A percentile compares a stretch with the other conserved stretches of the same genome.
Conservation (phyloP, 1,139 yeast species). For the Taphrina sp. region DNA sequence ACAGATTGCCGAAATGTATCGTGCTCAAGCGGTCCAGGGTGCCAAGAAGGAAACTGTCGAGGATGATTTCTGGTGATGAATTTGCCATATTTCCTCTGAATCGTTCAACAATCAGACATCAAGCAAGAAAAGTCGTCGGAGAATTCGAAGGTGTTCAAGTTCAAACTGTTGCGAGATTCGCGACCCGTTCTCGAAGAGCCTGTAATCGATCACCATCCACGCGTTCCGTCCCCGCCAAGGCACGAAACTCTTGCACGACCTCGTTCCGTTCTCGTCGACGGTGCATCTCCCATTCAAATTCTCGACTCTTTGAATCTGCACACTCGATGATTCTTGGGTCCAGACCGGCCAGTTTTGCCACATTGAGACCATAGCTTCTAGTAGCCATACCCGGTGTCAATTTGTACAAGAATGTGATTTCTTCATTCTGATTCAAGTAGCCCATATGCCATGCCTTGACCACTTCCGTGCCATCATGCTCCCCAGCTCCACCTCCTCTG, state of each 20-base stretch:
- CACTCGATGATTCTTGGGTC: constrained; percentile 41
- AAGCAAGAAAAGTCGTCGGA: too few relatives aligned
- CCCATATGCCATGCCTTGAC: constrained; percentile 76
- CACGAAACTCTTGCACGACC: background rate
- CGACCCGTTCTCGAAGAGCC: background rate
- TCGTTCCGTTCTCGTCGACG: constrained; percentile 3
- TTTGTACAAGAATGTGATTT: constrained; percentile 41
- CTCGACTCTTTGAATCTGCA: constrained; percentile 40
- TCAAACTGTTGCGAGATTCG: background rate
- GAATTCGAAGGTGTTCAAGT: too few relatives aligned
- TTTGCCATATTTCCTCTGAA: too few relatives aligned
- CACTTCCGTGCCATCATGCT: constrained; percentile 31
- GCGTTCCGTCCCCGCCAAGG: background rate
- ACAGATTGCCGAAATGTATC: constrained; percentile 80
- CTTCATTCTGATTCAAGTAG: constrained; percentile 50
- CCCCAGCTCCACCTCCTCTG: too few relatives aligned
- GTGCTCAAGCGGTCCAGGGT: constrained; percentile 30
- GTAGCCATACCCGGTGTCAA: constrained; percentile 44
- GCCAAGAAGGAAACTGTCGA: constrained; percentile 18
- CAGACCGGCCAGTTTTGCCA: constrained; percentile 45
- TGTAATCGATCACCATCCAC: background rate
- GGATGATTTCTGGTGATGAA: constrained; percentile 16
- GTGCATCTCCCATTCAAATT: constrained; percentile 36
- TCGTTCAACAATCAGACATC: too few relatives aligned
- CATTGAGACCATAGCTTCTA: constrained; percentile 46